A percentile compares a stretch with the other conserved stretches of the same genome.
Evolutionary conservation across 495 filamentous ascomycete genomes (phyloP).

Genomic region (Sphaerosporella brunnea): DNA sequence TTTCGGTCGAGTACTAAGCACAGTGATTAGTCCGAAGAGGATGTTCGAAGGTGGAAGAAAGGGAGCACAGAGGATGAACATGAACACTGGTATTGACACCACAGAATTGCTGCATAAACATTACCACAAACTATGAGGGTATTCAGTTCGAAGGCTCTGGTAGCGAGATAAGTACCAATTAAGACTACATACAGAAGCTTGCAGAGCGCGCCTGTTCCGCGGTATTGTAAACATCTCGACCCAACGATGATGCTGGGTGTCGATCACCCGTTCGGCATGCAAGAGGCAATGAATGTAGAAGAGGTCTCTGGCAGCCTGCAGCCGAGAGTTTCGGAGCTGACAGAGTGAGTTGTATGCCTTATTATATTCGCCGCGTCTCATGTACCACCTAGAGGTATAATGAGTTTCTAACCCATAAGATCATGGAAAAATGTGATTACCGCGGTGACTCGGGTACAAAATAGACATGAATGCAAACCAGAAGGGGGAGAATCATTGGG

Average conservation of each 20-base stretch:
- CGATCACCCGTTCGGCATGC: slow-evolving; percentile 44
- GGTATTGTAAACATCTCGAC: slow-evolving; percentile 52
- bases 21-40: too few species aligned
- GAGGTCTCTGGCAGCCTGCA: slow-evolving; percentile 63
- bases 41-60: too few species aligned
- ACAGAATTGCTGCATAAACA: slow-evolving; percentile 54
- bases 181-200: slow-evolving; percentile 36
- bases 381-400: slow-evolving; percentile 44
- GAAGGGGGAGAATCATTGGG: slow-evolving; percentile 51
- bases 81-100: slow-evolving; percentile 43
- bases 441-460: slow-evolving; percentile 46
- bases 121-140: slow-evolving; percentile 35
- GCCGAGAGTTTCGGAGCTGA: slow-evolving; percentile 42
- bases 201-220: slow-evolving; percentile 53
- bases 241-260: slow-evolving; percentile 28
- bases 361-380: slow-evolving; percentile 44
- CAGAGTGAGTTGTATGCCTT: slow-evolving; percentile 49
- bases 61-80: too few species aligned
- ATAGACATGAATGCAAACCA: slow-evolving; percentile 51
- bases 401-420: too few species aligned
- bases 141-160: neutral
- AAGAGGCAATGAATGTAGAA: slow-evolving; percentile 60
- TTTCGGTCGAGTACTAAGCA: slow-evolving; percentile 36
- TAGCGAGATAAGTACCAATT: neutral
- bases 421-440: too few species aligned